Conservation (phyloP, 2,329 filamentous ascomycete species). For the Aspergillus tanneri region DNA sequence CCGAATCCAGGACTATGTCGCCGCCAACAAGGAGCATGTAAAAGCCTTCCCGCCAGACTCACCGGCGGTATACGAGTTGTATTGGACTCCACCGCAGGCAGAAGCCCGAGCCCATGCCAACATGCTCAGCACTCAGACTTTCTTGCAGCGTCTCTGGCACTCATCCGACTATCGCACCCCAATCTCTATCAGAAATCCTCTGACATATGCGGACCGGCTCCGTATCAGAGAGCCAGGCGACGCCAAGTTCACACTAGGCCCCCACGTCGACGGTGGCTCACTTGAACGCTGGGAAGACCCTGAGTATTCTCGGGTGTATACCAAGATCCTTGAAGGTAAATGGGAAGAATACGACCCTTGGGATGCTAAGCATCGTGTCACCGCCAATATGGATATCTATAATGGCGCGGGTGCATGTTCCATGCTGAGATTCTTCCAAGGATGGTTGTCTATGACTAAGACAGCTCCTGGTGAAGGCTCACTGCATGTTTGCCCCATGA, state of each 20-base stretch:
- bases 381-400: conserved; percentile 72
- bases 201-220: conserved; percentile 69
- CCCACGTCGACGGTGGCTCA: conserved; percentile 71
- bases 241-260: conserved; percentile 67
- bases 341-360: conserved; percentile 85
- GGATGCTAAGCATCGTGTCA: conserved; percentile 69
- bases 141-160: conserved; percentile 66
- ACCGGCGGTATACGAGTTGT: conserved; percentile 72
- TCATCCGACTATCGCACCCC: conserved; percentile 49
- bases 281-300: conserved; percentile 71
- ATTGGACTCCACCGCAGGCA: conserved; percentile 70
- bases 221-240: conserved; percentile 72
- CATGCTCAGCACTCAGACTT: conserved; percentile 60
- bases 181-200: conserved; percentile 57
- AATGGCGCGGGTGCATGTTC: conserved; percentile 77
- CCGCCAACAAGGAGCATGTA: conserved; percentile 53
- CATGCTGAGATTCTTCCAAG: conserved; percentile 86
- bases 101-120: conserved; percentile 66
- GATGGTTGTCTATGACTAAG: conserved; percentile 77
- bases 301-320: conserved; percentile 73
- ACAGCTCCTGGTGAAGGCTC: conserved; percentile 74
- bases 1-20: conserved; percentile 64
- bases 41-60: conserved; percentile 65
- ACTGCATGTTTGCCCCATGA: conserved; percentile 74
- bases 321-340: conserved; percentile 66